Base-by-base conservation (phyloP, 2,329 filamentous ascomycete genomes). In the Pseudogymnoascus sp. region DNA sequence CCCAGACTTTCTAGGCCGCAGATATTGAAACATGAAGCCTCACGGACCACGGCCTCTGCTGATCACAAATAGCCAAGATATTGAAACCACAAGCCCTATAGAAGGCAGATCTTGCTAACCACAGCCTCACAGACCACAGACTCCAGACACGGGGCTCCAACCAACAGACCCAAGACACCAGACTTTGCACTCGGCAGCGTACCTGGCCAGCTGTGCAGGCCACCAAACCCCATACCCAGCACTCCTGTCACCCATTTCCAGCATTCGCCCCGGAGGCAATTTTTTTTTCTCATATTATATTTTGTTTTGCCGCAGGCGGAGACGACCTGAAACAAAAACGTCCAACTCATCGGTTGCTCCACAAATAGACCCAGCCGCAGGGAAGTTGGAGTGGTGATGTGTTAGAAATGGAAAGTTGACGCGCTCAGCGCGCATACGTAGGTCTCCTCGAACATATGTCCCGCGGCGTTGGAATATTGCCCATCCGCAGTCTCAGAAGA, bases 261-360 rank as follows among this genome's bases (percentile, higher is more conserved):
- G 50, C 26, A 56, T 19, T 56, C 26, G 26, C n/a, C 50, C 50
- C 26, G n/a, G 26, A 33, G 50, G 50, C n/a, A 33, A 56, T 56
- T 56, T 33, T 56, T 53, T 31, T 46, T 26, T 53, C 44, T 19
- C 17, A 56, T 56, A 56, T 56, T 56, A 56, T 56, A 19, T 33
- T 56, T 56, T 56, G 50, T 56, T 53, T 56, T 56, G 26, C 29
- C 9, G 26, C 4, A 31, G 26, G 50, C 29, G 50, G n/a, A 56
- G 50, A 15, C 26, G 9, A 33, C 50, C 50, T 56, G 50, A 56
- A 56, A 56, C 50, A 56, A 56, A 56, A 56, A 56, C 50, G 50
- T 56, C 50, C 29, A 56, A 33, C 50, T 56, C 50, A 56, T 56
- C 50, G 50, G 46, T 56, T 56, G 50, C 50, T 33, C 50, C 50